Percentiles rank a stretch among this genome's conserved stretches.
phyloP scores from a whole-genome alignment of 1,284 basidiomycete species.

The Puccinia novopanici region DNA sequence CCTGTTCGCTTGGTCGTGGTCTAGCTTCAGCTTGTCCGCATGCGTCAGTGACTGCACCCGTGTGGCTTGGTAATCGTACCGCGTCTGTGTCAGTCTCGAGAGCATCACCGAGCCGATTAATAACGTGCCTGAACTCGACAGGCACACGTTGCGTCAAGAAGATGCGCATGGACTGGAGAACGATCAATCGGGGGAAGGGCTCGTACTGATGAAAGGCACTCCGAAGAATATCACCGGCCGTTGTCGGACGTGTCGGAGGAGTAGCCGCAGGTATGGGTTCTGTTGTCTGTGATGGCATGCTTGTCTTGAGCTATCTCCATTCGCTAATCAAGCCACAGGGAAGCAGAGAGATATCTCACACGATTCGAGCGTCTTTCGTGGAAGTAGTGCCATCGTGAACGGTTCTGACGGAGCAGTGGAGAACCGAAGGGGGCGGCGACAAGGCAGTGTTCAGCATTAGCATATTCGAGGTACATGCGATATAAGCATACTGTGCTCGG shows the following conservation, averaged over 20 bases:
- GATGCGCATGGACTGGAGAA: neutral
- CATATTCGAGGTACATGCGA: too few species aligned
- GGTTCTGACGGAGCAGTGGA: neutral
- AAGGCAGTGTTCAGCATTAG: too few species aligned
- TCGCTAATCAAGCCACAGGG: neutral
- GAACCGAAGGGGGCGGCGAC: neutral
- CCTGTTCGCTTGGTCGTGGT: conserved; percentile 54
- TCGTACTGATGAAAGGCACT: conserved; percentile 56
- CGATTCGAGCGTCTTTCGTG: conserved; percentile 38
- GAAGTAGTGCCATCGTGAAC: conserved; percentile 22
- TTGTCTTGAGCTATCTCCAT: neutral
- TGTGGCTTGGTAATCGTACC: conserved; percentile 58
- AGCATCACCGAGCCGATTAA: conserved; percentile 57
- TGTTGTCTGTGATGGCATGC: conserved; percentile 16
- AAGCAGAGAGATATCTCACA: conserved; percentile 12
- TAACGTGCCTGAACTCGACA: conserved; percentile 52
- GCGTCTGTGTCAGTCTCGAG: conserved; percentile 57
- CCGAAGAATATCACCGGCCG: conserved; percentile 58
- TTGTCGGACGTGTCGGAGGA: conserved; percentile 52
- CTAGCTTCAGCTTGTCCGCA: conserved; percentile 58
- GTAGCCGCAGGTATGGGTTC: conserved; percentile 39
- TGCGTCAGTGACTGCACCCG: conserved; percentile 56
- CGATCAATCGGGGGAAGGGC: too few species aligned
- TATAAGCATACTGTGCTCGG: too few species aligned
- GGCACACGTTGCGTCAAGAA: too few species aligned